phyloP scores from a whole-genome alignment of 2,329 filamentous ascomycete species.

The Claviceps cyperi region DNA sequence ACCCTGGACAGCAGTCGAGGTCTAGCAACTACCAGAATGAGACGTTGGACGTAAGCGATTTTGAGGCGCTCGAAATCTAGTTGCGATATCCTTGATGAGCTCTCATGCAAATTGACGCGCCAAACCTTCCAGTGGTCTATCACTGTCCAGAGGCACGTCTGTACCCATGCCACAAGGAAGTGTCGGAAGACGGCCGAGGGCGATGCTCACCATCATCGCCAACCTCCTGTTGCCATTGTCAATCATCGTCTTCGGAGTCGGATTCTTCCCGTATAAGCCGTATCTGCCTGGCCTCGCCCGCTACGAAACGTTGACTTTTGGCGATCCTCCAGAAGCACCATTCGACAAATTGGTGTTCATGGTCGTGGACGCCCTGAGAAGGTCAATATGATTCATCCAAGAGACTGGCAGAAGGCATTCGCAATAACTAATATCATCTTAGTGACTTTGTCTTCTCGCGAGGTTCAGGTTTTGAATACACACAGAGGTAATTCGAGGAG shows the following conservation, averaged over 20 bases:
- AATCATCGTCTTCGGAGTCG: conserved; percentile 64
- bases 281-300: conserved; percentile 72
- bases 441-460: conserved; percentile 88
- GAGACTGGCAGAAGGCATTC: background rate
- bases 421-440: conserved; percentile 1
- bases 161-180: conserved; percentile 13
- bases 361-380: conserved; percentile 90
- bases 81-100: background rate
- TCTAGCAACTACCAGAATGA: background rate
- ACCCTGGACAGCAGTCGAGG: background rate
- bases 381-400: conserved; percentile 31
- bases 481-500: conserved; percentile 53
- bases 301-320: conserved; percentile 43
- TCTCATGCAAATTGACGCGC: background rate
- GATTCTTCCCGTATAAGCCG: conserved; percentile 97
- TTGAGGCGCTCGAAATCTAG: background rate
- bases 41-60: background rate
- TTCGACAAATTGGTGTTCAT: conserved; percentile 93
- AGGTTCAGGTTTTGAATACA: conserved; percentile 70
- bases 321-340: conserved; percentile 44
- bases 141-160: background rate
- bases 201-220: conserved; percentile 43
- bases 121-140: background rate
- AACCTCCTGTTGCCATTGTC: conserved; percentile 68
- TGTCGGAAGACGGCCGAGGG: conserved; percentile 16